Evolutionary conservation across 176 grass and related monocot species (phyloP).

Genomic region (Chloris gayana): DNA sequence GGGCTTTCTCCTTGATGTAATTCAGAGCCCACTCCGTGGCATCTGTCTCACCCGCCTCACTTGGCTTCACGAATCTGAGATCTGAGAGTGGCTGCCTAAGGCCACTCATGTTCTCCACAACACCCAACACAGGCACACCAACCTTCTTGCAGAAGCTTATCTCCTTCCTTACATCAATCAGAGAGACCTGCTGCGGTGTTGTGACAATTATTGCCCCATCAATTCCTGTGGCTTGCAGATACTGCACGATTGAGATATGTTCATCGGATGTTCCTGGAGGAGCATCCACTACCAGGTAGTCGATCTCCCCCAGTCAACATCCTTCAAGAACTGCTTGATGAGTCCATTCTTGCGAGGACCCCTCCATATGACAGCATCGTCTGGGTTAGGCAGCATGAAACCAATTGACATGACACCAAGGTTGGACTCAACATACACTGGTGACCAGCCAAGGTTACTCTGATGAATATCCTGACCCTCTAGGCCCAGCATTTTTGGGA

Average conservation of each 20-base stretch:
- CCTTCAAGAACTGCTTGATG: conserved; percentile 66
- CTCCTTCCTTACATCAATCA: conserved; percentile 68
- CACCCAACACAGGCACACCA: conserved; percentile 47
- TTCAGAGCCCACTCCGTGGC: conserved; percentile 61
- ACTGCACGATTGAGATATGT: conserved; percentile 96
- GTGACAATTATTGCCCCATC: conserved; percentile 86
- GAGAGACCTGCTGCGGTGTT: conserved; percentile 83
- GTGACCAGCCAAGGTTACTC: conserved; percentile 85
- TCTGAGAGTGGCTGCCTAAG: conserved; percentile 51
- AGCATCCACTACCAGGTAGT: conserved; percentile 72
- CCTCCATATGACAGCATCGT: conserved; percentile 71
- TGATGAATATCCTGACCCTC: conserved; percentile 82
- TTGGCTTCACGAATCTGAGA: conserved; percentile 56
- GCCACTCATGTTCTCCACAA: conserved; percentile 72
- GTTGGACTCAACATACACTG: conserved; percentile 58
- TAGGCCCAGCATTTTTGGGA: conserved; percentile 71
- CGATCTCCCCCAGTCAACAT: conserved; percentile 65
- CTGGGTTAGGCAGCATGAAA: conserved; percentile 70
- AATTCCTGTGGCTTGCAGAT: conserved; percentile 78
- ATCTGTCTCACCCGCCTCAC: conserved; percentile 52
- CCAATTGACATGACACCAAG: conserved; percentile 65
- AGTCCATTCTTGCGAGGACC: conserved; percentile 66
- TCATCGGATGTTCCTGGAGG: conserved; percentile 89
- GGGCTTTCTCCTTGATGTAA: conserved; percentile 69
- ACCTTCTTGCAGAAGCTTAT: conserved; percentile 72